Evolutionary conservation across 1,284 basidiomycete species (phyloP).

Genomic region (Lentinus polychrous): DNA sequence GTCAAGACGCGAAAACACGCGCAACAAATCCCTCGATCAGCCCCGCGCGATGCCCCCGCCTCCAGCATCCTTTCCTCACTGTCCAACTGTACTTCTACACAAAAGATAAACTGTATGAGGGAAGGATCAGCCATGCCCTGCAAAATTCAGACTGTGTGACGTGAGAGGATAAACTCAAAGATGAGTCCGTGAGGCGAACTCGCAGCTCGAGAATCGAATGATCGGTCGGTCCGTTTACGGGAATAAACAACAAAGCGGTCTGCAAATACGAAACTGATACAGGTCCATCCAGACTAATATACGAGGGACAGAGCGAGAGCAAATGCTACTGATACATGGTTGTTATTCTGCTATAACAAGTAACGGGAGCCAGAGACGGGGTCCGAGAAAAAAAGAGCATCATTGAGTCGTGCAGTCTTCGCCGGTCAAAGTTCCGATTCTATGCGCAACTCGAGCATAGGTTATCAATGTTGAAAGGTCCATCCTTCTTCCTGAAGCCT

Average conservation of each 20-base stretch:
- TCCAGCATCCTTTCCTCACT: too few species aligned
- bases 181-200: too few species aligned
- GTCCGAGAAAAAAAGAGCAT: background rate
- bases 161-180: too few species aligned
- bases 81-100: too few species aligned
- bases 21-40: too few species aligned
- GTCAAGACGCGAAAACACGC: background rate
- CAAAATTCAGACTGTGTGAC: too few species aligned
- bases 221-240: background rate
- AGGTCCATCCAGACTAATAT: background rate
- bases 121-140: too few species aligned
- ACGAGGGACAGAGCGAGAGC: background rate
- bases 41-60: too few species aligned
- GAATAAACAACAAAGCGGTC: background rate
- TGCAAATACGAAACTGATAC: background rate
- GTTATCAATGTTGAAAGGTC: slow-evolving; percentile 29
- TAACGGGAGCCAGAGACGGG: background rate
- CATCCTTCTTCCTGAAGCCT: slow-evolving; percentile 24
- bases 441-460: slow-evolving; percentile 27
- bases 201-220: too few species aligned
- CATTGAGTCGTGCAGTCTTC: slow-evolving; percentile 10
- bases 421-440: slow-evolving; percentile 4
- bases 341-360: too few species aligned
- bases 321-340: background rate
- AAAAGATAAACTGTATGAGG: too few species aligned